phyloP scores from a whole-genome alignment of 2,329 filamentous ascomycete genomes.

The Ceratocystis albifundus region DNA sequence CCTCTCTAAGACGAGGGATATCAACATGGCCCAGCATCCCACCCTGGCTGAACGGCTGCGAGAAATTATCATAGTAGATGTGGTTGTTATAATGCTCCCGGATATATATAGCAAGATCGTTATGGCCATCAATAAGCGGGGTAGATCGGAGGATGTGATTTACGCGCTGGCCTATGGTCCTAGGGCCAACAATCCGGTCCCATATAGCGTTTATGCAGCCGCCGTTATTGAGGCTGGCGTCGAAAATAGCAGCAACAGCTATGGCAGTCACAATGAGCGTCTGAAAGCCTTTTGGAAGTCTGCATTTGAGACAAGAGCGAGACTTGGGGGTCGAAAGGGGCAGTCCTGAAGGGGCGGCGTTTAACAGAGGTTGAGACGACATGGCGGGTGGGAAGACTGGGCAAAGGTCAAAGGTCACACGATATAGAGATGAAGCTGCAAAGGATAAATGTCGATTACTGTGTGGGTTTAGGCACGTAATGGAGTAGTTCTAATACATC shows the following conservation, averaged over 20 bases:
- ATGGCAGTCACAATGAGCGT: background rate
- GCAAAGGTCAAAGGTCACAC: background rate
- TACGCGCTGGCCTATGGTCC: slow-evolving; percentile 14
- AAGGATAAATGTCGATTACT: background rate
- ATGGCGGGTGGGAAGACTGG: background rate
- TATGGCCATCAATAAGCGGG: slow-evolving; percentile 60
- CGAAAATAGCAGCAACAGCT: background rate
- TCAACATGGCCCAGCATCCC: slow-evolving; percentile 63
- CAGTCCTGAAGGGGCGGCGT: background rate
- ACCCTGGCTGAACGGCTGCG: slow-evolving; percentile 60
- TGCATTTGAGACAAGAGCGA: background rate
- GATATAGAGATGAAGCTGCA: background rate
- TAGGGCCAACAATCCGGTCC: slow-evolving; percentile 10
- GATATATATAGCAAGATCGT: slow-evolving; percentile 71
- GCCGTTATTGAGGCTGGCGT: background rate
- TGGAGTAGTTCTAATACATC: too few relatives aligned
- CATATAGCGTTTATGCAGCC: background rate
- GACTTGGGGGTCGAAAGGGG: background rate
- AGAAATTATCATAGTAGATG: slow-evolving; percentile 65
- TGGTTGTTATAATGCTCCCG: slow-evolving; percentile 58
- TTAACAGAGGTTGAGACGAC: slow-evolving; percentile 14
- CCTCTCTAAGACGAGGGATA: slow-evolving; percentile 58
- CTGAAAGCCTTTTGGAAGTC: slow-evolving; percentile 1
- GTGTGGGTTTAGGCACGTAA: too few relatives aligned
- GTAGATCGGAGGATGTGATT: slow-evolving; percentile 18